Percentiles rank a stretch among this genome's conserved stretches.
phyloP scores from a whole-genome alignment of 345 rosid species.

The Turnera subulata region DNA sequence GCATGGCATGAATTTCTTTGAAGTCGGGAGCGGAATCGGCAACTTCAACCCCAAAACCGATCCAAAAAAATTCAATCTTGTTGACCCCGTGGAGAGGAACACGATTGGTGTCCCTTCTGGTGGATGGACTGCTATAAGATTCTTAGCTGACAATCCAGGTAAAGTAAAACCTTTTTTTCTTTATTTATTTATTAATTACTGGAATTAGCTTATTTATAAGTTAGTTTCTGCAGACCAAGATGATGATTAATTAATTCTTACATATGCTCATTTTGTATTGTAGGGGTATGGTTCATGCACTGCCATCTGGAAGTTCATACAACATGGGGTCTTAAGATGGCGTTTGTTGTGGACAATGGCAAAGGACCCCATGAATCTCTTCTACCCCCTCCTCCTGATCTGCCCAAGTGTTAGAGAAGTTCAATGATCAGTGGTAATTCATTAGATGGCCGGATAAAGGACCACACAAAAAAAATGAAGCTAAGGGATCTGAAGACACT shows the following conservation, averaged over 20 bases:
- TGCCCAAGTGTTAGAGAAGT: conserved; percentile 18
- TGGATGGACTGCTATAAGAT: conserved; percentile 89
- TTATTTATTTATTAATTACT: no score
- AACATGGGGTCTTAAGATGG: conserved; percentile 36
- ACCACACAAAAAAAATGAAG: no score
- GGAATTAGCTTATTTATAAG: no score
- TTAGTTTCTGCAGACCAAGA: no score
- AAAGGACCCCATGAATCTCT: conserved; percentile 23
- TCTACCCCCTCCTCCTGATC: conserved; percentile 29
- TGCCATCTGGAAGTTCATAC: conserved; percentile 32
- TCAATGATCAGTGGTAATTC: no score
- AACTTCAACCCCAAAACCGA: conserved; percentile 62
- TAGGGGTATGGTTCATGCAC: conserved; percentile 35
- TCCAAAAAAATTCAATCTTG: conserved; percentile 62
- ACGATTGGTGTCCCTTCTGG: conserved; percentile 89
- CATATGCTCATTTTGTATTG: neutral
- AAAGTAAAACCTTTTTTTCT: conserved; percentile 4
- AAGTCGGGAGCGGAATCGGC: conserved; percentile 70
- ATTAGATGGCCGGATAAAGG: no score
- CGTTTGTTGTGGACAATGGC: conserved; percentile 29
- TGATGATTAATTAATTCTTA: no score
- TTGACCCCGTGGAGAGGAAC: conserved; percentile 94
- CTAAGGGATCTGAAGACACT: no score
- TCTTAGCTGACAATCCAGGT: conserved; percentile 94
- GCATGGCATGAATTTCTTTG: conserved; percentile 85